Evolutionary conservation across 1,284 basidiomycete species (phyloP), one percentile per base, ranked within the genome.

Genomic region (Amylostereum areolatum): DNA sequence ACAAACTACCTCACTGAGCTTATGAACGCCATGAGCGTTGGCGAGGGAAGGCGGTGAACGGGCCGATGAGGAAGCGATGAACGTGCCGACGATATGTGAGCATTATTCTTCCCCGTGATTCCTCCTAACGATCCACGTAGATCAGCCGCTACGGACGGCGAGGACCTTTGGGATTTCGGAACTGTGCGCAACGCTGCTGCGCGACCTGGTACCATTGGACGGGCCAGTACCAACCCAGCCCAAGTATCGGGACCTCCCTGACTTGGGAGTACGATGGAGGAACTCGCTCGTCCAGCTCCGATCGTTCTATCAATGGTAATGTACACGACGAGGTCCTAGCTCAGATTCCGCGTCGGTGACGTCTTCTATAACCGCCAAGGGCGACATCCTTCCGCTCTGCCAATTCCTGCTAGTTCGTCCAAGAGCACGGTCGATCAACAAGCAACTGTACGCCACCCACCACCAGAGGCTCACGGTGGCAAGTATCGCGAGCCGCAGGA

Each of bases 141-240:
- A 41, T 70, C 74, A 45, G 62, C 68, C 27, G 72, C 71, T 48
- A 76, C 74, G 34, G 89, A 91, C 52, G 74, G 78, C 5, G 92
- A 95, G 53, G 92, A 94, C 56, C 71, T 96, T 28, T 97, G 94
- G 94, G 94, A 97, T 66, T 97, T 97, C 73, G 89, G 92, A 25
- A 94, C 91, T 11, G 83, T 94, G 45, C 83, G 87, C 51, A 83
- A 90, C 58, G 77, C 74, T 27, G 70, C 73, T 24, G 68, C 66
- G 11, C 56, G 56, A 11, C 55, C 56, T 12, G 48, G 55, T 8
- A 89, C 85, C 8, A 74, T 89, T 39, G 87, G 87, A 25, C 77
- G 83, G 42, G 65, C 75, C 29, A 71, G 73, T 52, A 50, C 57
- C 28, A 79, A 75, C 57, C 74, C 77, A 41, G 69, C 80, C 49